Conservation (phyloP, 2,329 filamentous ascomycete genomes). For the Fusarium sp. region DNA sequence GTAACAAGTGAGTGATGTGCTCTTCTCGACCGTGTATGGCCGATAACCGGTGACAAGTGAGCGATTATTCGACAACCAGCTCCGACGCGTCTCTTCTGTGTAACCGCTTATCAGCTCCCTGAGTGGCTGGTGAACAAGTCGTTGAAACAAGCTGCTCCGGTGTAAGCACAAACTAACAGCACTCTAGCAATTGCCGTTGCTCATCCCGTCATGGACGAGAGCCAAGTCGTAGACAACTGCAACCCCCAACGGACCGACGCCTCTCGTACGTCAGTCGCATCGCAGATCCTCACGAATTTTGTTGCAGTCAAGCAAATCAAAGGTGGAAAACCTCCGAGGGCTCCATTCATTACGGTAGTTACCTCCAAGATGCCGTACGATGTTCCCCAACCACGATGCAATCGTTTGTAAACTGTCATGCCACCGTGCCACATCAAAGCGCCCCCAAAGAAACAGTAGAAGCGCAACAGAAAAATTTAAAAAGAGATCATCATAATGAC, state of each 20-base stretch:
- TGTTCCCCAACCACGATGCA: conserved; percentile 13
- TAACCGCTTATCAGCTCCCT: conserved; percentile 11
- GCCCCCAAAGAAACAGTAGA: conserved; percentile 21
- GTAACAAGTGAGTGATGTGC: conserved; percentile 2
- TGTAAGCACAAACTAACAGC: conserved; percentile 21
- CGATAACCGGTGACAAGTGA: conserved; percentile 31
- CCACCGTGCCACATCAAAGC: conserved; percentile 15
- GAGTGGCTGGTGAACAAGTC: conserved; percentile 22
- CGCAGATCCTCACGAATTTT: conserved; percentile 32
- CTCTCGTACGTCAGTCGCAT: conserved; percentile 41
- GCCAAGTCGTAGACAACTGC: conserved; percentile 2
- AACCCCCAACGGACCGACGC: conserved; percentile 27
- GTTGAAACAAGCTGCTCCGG: conserved; percentile 12
- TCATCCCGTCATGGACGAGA: conserved; percentile 21
- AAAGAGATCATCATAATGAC: conserved; percentile 11
- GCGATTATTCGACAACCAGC: conserved; percentile 36
- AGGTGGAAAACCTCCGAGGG: conserved; percentile 22
- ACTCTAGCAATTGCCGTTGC: conserved; percentile 26
- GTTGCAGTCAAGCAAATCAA: conserved; percentile 3
- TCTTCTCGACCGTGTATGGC: conserved; percentile 31
- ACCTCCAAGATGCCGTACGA: conserved; percentile 21
- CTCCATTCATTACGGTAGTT: conserved; percentile 13
- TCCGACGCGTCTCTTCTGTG: conserved; percentile 6
- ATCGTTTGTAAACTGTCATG: conserved; percentile 26
- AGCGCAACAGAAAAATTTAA: conserved; percentile 15